Percentiles rank a stretch among this genome's conserved stretches.
phyloP scores from a whole-genome alignment of 257 asterid genomes.

The Jasminum sambac region DNA sequence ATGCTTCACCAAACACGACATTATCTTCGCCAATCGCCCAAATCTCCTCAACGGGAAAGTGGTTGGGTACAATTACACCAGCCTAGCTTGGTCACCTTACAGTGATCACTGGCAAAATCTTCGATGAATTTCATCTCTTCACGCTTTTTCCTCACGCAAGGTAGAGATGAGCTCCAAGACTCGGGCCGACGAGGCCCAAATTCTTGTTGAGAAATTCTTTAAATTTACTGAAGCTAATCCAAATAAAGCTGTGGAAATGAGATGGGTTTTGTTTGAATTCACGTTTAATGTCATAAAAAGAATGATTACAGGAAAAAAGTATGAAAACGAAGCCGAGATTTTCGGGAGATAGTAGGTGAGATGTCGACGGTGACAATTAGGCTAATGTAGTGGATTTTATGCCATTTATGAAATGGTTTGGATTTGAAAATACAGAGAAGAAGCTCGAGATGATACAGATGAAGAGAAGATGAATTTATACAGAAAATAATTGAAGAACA shows the following conservation, averaged over 20 bases:
- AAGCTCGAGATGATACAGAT: conserved; percentile 35
- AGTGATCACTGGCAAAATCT: conserved; percentile 74
- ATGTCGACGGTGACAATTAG: conserved; percentile 44
- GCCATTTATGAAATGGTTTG: conserved; percentile 63
- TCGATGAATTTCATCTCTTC: conserved; percentile 42
- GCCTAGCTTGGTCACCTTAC: conserved; percentile 59
- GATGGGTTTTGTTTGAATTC: conserved; percentile 41
- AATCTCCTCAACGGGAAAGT: conserved; percentile 58
- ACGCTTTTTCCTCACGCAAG: conserved; percentile 47
- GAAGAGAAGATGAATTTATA: conserved; percentile 53
- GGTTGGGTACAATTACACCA: conserved; percentile 65
- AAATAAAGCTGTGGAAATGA: conserved; percentile 24
- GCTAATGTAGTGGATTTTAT: conserved; percentile 54
- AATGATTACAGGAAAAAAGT: conserved; percentile 55
- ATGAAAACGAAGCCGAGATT: conserved; percentile 36
- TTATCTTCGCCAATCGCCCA: conserved; percentile 71
- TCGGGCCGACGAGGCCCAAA: conserved; percentile 49
- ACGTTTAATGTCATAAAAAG: conserved; percentile 49
- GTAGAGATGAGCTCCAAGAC: conserved; percentile 35
- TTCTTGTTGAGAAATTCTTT: conserved; percentile 32
- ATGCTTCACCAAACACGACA: conserved; percentile 62
- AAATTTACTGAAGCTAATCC: neutral
- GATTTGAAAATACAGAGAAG: conserved; percentile 40
- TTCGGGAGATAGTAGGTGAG: conserved; percentile 43
- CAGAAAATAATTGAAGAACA: conserved; percentile 49